Percentiles rank a stretch among this genome's conserved stretches.
Evolutionary conservation across 306 rosid genomes (phyloP).

Genomic region (Glycine latifolia): DNA sequence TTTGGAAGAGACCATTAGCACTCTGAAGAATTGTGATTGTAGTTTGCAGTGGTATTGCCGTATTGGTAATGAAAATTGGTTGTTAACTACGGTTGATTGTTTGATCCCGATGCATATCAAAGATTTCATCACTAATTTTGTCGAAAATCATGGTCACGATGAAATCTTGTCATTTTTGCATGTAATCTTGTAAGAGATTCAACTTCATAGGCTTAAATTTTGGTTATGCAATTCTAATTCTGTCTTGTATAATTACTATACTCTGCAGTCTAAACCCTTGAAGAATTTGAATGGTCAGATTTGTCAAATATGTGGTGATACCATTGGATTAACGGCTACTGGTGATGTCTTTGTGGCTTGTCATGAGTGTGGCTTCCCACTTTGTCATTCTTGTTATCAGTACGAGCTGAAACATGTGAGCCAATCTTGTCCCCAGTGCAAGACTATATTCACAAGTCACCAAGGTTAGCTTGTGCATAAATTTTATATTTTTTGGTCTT

Average conservation of each 20-base stretch:
- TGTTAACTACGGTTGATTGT: not conserved
- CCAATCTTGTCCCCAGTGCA: constrained; percentile 93
- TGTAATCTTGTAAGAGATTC: not conserved
- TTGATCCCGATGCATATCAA: constrained; percentile 30
- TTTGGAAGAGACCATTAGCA: constrained; percentile 7
- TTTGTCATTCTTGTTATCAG: constrained; percentile 87
- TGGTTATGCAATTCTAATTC: constrained; percentile 31
- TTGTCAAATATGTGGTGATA: constrained; percentile 93
- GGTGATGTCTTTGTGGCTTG: constrained; percentile 93
- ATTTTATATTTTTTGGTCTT: constrained; percentile 14
- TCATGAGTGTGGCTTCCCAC: constrained; percentile 93
- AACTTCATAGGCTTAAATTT: not conserved
- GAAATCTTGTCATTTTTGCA: not conserved
- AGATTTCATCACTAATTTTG: constrained; percentile 17
- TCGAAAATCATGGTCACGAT: not conserved
- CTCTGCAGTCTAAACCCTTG: constrained; percentile 76
- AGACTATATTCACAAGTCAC: constrained; percentile 84
- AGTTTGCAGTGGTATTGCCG: not conserved
- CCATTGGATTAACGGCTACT: constrained; percentile 73
- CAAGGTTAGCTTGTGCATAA: constrained; percentile 63
- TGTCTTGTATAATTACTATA: constrained; percentile 30
- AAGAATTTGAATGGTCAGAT: constrained; percentile 84
- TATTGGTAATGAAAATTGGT: not conserved
- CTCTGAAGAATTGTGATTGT: constrained; percentile 24
- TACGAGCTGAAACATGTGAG: constrained; percentile 81